Base-by-base conservation (phyloP, 345 rosid genomes). In the Linum trigynum region DNA sequence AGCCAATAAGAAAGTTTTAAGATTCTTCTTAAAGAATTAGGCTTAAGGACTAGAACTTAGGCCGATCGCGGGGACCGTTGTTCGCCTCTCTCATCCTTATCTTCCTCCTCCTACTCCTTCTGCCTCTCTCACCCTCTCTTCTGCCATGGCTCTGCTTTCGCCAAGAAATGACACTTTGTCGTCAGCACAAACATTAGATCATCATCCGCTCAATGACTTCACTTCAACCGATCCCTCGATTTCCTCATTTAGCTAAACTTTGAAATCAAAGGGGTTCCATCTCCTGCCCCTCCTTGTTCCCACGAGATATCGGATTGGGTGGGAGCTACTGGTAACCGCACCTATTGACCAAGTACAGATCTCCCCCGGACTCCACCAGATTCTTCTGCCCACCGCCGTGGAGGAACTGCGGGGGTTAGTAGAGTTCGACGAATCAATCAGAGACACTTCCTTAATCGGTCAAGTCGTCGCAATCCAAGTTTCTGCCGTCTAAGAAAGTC, bases 341-440 rank as follows among this genome's bases (percentile, higher is more conserved):
- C 64, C 69, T 59, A 39, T 73, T 72, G 11, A 73, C 72, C 7
- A 73, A 61, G 39, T 68, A 73, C 51, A 73, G 69, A 59, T 73
- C 66, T 3, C 76, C 76, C 55, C 68, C 59, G 3, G 66, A 73
- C 42, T 73, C 72, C 65, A 73, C 76, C 61, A 73, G 43, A 65
- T 68, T 35, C 66, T 73, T 73, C 69, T 42, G 50, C 8, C 10
- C 50, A 35, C 69, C 69, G 48, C 59, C 55, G 4, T 23, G 32
- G 32, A 23, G 32, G 32, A 23, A 23, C 32, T 16, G 65, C 7
- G 65, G 23, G 3, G 73, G 55, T 35, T 66, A 66, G 4, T 59
- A 9, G 40, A 37, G 65, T 40, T 69, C 69, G 70, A 60, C 0
- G 70, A 69, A 55, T 69, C 63, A 4, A 74, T 74, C 73, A 66